These are phyloP conservation scores for Mycocentrospora acerina DNA, from an alignment of 2,329 filamentous ascomycete species.

Conservation along the genomic window DNA sequence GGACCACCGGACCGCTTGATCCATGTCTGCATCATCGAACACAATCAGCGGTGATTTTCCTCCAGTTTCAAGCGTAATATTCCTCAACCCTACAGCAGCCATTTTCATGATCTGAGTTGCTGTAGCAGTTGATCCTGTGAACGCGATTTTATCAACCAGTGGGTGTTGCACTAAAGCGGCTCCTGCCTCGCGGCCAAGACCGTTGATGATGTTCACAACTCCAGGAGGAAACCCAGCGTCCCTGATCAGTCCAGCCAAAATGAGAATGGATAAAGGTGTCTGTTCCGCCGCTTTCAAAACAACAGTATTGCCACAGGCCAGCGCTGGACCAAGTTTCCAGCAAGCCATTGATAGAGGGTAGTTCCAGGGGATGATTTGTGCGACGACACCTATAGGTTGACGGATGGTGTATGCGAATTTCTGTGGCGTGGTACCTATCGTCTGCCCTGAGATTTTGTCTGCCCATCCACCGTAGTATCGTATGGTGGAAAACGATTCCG, in stretches of 20 bases:
- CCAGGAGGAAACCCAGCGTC: conserved; percentile 44
- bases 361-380: conserved; percentile 45
- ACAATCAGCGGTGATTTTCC: conserved; percentile 58
- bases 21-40: conserved; percentile 57
- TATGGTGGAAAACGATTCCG: conserved; percentile 56
- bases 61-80: conserved; percentile 59
- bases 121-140: conserved; percentile 71
- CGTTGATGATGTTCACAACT: conserved; percentile 48
- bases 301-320: conserved; percentile 57
- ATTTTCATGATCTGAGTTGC: conserved; percentile 60
- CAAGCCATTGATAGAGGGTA: conserved; percentile 43
- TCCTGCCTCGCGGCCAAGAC: conserved; percentile 61
- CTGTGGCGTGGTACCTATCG: conserved; percentile 64
- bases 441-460: conserved; percentile 74
- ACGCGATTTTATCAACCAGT: conserved; percentile 72
- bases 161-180: conserved; percentile 64
- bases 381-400: conserved; percentile 58
- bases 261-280: conserved; percentile 50
- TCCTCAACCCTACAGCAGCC: conserved; percentile 50
- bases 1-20: conserved; percentile 64
- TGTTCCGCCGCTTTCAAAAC: conserved; percentile 58
- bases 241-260: conserved; percentile 26
- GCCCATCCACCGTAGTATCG: conserved; percentile 76
- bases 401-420: conserved; percentile 75
- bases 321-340: conserved; percentile 58